phyloP scores from a whole-genome alignment of 192 early-diverging fungal genomes.

The Paraglomus brasilianum region DNA sequence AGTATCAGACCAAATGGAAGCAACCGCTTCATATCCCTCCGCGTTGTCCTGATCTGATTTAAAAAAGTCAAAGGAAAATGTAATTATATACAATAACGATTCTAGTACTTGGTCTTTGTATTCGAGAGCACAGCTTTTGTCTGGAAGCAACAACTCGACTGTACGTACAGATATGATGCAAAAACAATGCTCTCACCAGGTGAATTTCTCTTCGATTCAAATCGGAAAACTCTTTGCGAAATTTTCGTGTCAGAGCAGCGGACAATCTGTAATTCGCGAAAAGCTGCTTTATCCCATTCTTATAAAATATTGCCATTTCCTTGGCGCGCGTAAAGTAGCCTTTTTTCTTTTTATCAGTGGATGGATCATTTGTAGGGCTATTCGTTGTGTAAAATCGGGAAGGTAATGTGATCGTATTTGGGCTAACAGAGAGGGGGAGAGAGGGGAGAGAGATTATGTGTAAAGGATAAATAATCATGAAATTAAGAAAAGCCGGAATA shows the following conservation, averaged over 20 bases:
- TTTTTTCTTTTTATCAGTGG: slow-evolving; percentile 25
- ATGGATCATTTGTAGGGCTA: too few relatives aligned
- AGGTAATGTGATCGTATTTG: too few relatives aligned
- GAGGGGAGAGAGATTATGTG: too few relatives aligned
- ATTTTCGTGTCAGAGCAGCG: slow-evolving; percentile 38
- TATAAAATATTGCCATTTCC: slow-evolving; percentile 52
- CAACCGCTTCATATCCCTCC: slow-evolving; percentile 48
- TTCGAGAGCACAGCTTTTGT: background rate
- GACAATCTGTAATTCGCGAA: slow-evolving; percentile 51
- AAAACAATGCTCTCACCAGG: slow-evolving; percentile 34
- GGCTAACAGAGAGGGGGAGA: too few relatives aligned
- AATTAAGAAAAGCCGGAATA: too few relatives aligned
- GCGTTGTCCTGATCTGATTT: slow-evolving; percentile 42
- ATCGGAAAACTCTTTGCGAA: slow-evolving; percentile 38
- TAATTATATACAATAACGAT: background rate
- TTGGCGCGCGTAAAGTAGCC: slow-evolving; percentile 40
- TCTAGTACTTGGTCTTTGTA: background rate
- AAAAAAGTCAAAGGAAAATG: background rate
- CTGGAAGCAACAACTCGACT: too few relatives aligned
- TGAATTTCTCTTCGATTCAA: slow-evolving; percentile 49
- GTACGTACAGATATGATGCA: background rate
- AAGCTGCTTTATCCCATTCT: slow-evolving; percentile 51
- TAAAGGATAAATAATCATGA: too few relatives aligned
- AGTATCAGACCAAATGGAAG: slow-evolving; percentile 52
- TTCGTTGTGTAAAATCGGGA: too few relatives aligned